Conservation (phyloP, 2,329 filamentous ascomycete genomes). For the Helicocarpus griseus region DNA sequence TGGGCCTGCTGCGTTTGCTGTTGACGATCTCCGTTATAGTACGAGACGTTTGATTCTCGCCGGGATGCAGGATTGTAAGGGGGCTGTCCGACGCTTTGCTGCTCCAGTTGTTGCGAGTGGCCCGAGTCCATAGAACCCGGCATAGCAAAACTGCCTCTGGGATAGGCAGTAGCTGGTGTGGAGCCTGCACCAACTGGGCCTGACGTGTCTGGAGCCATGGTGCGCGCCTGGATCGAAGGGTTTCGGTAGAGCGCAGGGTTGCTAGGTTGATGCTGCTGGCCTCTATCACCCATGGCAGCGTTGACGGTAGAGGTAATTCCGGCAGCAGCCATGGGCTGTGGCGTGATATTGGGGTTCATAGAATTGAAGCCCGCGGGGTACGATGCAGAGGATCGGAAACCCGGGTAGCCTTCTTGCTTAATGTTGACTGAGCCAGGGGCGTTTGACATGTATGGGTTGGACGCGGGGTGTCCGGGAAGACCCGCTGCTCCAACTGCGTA, state of each 20-base stretch:
- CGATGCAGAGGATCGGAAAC: slow-evolving; percentile 22
- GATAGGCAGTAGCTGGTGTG: slow-evolving; percentile 22
- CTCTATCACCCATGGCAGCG: slow-evolving; percentile 24
- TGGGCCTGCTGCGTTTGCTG: too few relatives aligned
- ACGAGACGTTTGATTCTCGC: slow-evolving; percentile 27
- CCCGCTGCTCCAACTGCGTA: slow-evolving; percentile 25
- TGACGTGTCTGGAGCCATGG: slow-evolving; percentile 27
- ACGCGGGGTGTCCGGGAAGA: slow-evolving; percentile 24
- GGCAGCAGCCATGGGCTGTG: slow-evolving; percentile 20
- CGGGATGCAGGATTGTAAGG: slow-evolving; percentile 24
- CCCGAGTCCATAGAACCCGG: slow-evolving; percentile 22
- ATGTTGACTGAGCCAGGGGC: slow-evolving; percentile 22
- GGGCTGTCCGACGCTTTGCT: slow-evolving; percentile 8
- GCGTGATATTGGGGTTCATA: slow-evolving; percentile 11
- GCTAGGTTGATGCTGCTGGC: slow-evolving; percentile 23
- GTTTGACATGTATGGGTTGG: slow-evolving; percentile 28
- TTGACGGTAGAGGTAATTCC: background rate
- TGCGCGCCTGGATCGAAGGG: slow-evolving; percentile 30
- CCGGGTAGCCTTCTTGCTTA: slow-evolving; percentile 30
- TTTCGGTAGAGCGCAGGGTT: slow-evolving; percentile 30
- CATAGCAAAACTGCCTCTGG: slow-evolving; percentile 29
- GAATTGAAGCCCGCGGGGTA: slow-evolving; percentile 29
- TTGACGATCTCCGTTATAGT: slow-evolving; percentile 25
- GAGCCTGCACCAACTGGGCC: slow-evolving; percentile 30
- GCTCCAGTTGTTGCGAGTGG: slow-evolving; percentile 4